A percentile compares a stretch with the other conserved stretches of the same genome.
Conservation (phyloP, 2,329 filamentous ascomycete species). For the Beauveria sp. region DNA sequence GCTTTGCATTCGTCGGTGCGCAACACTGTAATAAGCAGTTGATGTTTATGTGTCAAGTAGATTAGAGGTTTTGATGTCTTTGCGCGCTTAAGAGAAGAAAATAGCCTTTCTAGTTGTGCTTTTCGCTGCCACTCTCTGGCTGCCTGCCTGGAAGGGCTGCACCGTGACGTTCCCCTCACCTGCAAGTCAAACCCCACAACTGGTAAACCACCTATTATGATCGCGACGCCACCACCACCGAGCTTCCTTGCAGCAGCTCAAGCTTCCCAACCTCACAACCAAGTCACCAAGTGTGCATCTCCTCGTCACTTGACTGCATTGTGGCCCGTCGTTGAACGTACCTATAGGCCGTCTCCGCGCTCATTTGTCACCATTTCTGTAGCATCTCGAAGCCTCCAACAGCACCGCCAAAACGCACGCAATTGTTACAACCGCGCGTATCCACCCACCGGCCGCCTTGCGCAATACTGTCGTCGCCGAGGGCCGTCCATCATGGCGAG, state of each 20-base stretch:
- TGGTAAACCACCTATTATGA: background rate
- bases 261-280: conserved; percentile 6
- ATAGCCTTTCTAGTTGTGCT: background rate
- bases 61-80: background rate
- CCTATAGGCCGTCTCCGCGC: background rate
- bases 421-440: background rate
- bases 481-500: conserved; percentile 46
- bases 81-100: background rate
- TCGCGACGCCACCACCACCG: background rate
- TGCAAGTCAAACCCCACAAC: conserved; percentile 2
- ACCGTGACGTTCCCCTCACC: background rate
- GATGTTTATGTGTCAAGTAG: background rate
- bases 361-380: background rate
- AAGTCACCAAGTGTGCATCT: conserved; percentile 3
- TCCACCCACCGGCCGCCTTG: background rate
- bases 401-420: conserved; percentile 2
- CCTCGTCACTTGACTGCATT: conserved; percentile 5
- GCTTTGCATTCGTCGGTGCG: background rate
- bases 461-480: conserved; percentile 2
- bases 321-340: background rate
- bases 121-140: background rate
- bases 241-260: background rate
- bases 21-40: too few species aligned
- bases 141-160: background rate
- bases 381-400: background rate